phyloP scores from a whole-genome alignment of 1,284 basidiomycete species.

The Phaffia rhodozyma region DNA sequence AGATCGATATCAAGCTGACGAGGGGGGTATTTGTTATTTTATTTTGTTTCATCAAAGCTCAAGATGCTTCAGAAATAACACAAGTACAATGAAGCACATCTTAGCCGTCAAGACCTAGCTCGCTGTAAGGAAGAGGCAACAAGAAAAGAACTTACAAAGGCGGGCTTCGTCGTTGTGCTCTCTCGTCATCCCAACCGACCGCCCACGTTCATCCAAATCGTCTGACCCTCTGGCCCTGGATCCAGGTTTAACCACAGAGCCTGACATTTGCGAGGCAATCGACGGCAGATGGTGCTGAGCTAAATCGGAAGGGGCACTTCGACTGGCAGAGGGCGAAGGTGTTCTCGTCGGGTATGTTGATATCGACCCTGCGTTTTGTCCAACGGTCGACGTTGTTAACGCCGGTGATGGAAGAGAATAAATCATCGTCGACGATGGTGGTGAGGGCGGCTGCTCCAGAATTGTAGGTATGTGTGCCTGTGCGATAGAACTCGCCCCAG shows the following conservation, averaged over 20 bases:
- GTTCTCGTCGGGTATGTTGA: too few relatives aligned
- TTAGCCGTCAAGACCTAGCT: neutral
- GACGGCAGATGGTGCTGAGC: neutral
- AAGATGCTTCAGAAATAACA: neutral
- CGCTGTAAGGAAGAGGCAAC: neutral
- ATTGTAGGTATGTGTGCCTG: constrained; percentile 1
- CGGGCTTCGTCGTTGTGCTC: constrained; percentile 4
- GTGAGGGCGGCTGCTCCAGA: constrained; percentile 11
- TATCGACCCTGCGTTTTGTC: too few relatives aligned
- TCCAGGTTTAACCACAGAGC: neutral
- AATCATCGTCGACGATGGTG: constrained; percentile 3
- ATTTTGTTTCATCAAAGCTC: too few relatives aligned
- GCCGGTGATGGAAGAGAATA: neutral
- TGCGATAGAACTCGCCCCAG: too few relatives aligned
- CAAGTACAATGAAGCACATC: neutral
- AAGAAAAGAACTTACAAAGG: neutral
- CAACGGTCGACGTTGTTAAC: neutral
- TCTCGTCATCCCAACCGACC: neutral
- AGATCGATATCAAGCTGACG: too few relatives aligned
- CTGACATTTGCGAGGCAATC: constrained; percentile 2
- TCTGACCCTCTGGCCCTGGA: neutral
- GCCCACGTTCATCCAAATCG: neutral
- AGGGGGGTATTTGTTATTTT: too few relatives aligned
- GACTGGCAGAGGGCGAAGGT: too few relatives aligned
- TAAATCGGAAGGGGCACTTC: too few relatives aligned